These are phyloP conservation scores for Hymenoscyphus fructigenus DNA, from an alignment of 2,329 filamentous ascomycete genomes.

Conservation along the genomic window DNA sequence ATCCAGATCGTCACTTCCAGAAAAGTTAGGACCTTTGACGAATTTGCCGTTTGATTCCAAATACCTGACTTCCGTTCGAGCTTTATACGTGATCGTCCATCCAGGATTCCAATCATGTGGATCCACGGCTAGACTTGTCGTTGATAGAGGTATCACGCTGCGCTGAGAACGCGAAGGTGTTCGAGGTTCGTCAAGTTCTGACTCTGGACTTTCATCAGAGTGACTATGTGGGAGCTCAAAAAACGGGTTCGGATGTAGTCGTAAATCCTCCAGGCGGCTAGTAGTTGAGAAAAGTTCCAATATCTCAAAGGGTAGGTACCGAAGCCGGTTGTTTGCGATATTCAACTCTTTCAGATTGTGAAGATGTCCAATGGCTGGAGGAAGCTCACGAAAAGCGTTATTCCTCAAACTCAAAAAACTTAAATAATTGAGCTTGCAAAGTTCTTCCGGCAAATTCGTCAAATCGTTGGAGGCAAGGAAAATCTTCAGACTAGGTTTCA, in stretches of 20 bases:
- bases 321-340: slow-evolving; percentile 62
- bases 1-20: slow-evolving; percentile 8
- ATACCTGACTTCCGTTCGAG: slow-evolving; percentile 33
- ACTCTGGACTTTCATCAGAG: slow-evolving; percentile 11
- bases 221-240: slow-evolving; percentile 39
- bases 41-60: slow-evolving; percentile 31
- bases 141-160: background rate
- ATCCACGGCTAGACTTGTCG: slow-evolving; percentile 6
- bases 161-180: slow-evolving; percentile 13
- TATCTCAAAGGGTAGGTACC: slow-evolving; percentile 61
- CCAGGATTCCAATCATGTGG: slow-evolving; percentile 21
- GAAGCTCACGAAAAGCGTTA: slow-evolving; percentile 61
- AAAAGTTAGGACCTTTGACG: slow-evolving; percentile 32
- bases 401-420: slow-evolving; percentile 65
- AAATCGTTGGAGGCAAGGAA: slow-evolving; percentile 62
- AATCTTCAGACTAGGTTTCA: slow-evolving; percentile 59
- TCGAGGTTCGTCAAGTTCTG: slow-evolving; percentile 17
- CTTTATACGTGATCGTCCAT: slow-evolving; percentile 33
- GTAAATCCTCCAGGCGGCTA: slow-evolving; percentile 51
- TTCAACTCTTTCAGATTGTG: slow-evolving; percentile 62
- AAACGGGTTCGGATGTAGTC: slow-evolving; percentile 63
- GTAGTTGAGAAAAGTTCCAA: slow-evolving; percentile 52
- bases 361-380: slow-evolving; percentile 58
- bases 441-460: slow-evolving; percentile 52
- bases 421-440: slow-evolving; percentile 62